A percentile compares a stretch with the other conserved stretches of the same genome.
Conservation (phyloP, 345 rosid species). For the Punica granatum region DNA sequence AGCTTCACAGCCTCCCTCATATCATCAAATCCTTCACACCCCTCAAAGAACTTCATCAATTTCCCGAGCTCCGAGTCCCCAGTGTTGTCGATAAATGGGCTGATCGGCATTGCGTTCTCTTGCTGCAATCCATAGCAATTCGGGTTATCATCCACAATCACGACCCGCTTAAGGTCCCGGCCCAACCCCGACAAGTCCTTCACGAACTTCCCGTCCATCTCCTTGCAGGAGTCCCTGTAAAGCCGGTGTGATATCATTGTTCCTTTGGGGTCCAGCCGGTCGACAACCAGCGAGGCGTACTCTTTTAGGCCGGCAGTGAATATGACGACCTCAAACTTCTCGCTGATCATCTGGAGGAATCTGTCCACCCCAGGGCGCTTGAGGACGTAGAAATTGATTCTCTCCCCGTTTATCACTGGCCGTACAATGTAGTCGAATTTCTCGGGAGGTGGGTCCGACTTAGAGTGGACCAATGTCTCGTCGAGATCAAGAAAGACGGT, state of each 20-base stretch:
- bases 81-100: conserved; percentile 51
- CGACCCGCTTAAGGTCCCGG: conserved; percentile 51
- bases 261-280: conserved; percentile 44
- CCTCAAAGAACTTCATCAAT: conserved; percentile 45
- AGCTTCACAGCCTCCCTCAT: conserved; percentile 68
- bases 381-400: conserved; percentile 56
- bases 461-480: conserved; percentile 82
- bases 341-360: conserved; percentile 44
- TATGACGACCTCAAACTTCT: conserved; percentile 62
- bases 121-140: conserved; percentile 66
- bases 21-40: conserved; percentile 45
- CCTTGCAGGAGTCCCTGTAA: conserved; percentile 63
- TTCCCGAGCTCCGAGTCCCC: conserved; percentile 46
- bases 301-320: conserved; percentile 86
- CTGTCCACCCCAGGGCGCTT: conserved; percentile 86
- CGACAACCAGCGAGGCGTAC: conserved; percentile 73
- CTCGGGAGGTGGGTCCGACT: conserved; percentile 54
- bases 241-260: conserved; percentile 58
- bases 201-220: conserved; percentile 57
- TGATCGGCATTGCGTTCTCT: conserved; percentile 69
- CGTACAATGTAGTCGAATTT: conserved; percentile 55
- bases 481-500: conserved; percentile 89
- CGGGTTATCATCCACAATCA: conserved; percentile 85
- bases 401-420: conserved; percentile 58
- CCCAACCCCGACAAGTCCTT: conserved; percentile 69